Evolutionary conservation across 2,329 filamentous ascomycete species (phyloP).

Genomic region (Colletotrichum tropicicola): DNA sequence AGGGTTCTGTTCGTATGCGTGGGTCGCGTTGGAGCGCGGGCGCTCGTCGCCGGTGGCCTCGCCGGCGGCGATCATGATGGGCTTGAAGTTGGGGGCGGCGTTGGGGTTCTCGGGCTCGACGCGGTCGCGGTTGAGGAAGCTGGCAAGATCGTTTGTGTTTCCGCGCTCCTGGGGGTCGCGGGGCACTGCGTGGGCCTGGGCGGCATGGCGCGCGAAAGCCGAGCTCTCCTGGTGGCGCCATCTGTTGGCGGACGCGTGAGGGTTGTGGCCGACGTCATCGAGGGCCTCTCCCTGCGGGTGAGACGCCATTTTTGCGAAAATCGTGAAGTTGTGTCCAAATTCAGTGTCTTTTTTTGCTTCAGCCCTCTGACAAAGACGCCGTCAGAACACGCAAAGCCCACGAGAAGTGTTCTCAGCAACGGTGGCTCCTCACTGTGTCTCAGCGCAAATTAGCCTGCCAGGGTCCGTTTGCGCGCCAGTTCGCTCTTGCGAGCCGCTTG

Average conservation of each 20-base stretch:
- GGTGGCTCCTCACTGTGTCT: constrained; percentile 27
- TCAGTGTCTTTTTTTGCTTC: constrained; percentile 37
- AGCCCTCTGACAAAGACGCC: constrained; percentile 5
- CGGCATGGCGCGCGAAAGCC: constrained; percentile 61
- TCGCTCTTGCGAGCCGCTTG: constrained; percentile 5
- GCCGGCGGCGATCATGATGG: constrained; percentile 57
- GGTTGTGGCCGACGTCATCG: constrained; percentile 54
- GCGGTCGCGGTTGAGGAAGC: constrained; percentile 65
- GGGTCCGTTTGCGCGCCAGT: constrained; percentile 12
- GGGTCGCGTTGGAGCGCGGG: constrained; percentile 26
- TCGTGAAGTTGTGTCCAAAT: background rate
- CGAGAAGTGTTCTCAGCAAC: background rate
- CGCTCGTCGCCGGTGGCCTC: constrained; percentile 41
- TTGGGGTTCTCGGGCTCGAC: constrained; percentile 50
- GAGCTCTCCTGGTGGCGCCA: constrained; percentile 74
- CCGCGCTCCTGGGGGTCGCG: constrained; percentile 51
- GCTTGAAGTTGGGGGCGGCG: constrained; percentile 50
- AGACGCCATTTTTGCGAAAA: constrained; percentile 31
- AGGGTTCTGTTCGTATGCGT: constrained; percentile 30
- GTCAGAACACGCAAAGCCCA: background rate
- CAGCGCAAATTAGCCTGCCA: constrained; percentile 20
- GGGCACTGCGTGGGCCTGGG: constrained; percentile 37
- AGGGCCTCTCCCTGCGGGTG: constrained; percentile 34
- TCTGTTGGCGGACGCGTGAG: constrained; percentile 63
- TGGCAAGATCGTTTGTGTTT: constrained; percentile 60